Percentiles rank a stretch among this genome's conserved stretches.
phyloP scores from a whole-genome alignment of 805 yeast genomes.

The Wickerhamomyces subpelliculosus region DNA sequence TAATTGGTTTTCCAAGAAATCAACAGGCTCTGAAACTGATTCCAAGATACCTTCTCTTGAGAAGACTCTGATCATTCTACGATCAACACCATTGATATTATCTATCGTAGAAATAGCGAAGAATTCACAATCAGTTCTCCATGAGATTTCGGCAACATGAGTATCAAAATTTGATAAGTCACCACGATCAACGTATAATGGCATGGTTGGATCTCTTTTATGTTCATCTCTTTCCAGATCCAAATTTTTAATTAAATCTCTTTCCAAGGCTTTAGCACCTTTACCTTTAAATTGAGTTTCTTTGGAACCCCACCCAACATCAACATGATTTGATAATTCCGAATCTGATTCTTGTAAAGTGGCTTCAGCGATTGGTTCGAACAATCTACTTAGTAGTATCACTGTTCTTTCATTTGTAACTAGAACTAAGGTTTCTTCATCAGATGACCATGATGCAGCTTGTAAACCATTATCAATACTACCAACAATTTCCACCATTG shows the following conservation, averaged over 20 bases:
- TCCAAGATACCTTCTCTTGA: conserved; percentile 70
- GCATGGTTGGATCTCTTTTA: conserved; percentile 86
- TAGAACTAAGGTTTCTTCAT: conserved; percentile 77
- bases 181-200: conserved; percentile 66
- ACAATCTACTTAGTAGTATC: conserved; percentile 61
- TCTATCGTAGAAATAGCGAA: conserved; percentile 63
- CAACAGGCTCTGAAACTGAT: conserved; percentile 85
- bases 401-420: conserved; percentile 57
- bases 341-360: conserved; percentile 56
- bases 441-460: conserved; percentile 83
- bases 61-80: conserved; percentile 82
- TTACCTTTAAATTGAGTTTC: conserved; percentile 96
- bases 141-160: conserved; percentile 47
- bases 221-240: conserved; percentile 62
- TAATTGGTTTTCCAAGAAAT: conserved; percentile 64
- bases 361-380: conserved; percentile 74
- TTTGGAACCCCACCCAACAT: conserved; percentile 97
- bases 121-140: conserved; percentile 95
- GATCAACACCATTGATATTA: conserved; percentile 28
- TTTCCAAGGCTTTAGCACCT: conserved; percentile 77
- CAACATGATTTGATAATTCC: conserved; percentile 68
- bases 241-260: conserved; percentile 45
- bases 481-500: conserved; percentile 70
- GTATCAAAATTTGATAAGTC: conserved; percentile 49
- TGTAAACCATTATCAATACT: conserved; percentile 68